Evolutionary conservation across 1,284 basidiomycete genomes (phyloP).

Genomic region (Tilletia horrida): DNA sequence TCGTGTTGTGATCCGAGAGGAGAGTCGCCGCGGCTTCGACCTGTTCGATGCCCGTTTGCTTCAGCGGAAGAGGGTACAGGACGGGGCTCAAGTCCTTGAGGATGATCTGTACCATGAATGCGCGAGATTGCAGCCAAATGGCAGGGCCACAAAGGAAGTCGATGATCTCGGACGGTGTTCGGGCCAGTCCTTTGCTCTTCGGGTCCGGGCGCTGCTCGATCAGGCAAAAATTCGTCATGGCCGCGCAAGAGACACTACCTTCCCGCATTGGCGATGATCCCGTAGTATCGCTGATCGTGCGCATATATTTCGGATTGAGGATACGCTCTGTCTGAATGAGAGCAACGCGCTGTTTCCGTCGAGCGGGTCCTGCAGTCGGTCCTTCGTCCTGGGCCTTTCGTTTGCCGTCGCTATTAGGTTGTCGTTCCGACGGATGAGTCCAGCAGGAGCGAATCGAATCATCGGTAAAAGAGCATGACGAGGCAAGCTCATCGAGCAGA

Average conservation of each 20-base stretch:
- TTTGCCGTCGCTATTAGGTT: background rate
- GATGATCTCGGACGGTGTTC: background rate
- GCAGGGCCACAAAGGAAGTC: background rate
- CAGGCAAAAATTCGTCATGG: background rate
- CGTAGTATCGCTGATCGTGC: too few species aligned
- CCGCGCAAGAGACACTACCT: background rate
- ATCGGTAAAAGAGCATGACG: slow-evolving; percentile 5
- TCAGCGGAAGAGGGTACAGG: slow-evolving; percentile 3
- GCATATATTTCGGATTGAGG: background rate
- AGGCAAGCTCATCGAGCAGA: slow-evolving; percentile 12
- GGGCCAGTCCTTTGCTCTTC: background rate
- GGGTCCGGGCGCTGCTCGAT: background rate
- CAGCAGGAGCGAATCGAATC: background rate
- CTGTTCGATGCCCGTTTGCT: background rate
- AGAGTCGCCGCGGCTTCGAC: background rate
- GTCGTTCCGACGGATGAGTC: background rate
- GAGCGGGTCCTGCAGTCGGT: background rate
- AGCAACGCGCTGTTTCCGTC: background rate
- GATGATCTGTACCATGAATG: slow-evolving; percentile 10
- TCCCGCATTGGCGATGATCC: background rate
- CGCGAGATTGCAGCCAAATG: background rate
- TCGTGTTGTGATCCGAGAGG: slow-evolving; percentile 4
- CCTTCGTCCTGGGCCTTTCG: background rate
- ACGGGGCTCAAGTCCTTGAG: slow-evolving; percentile 3
- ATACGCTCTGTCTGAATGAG: background rate